These are phyloP conservation scores for Colletotrichum lupini DNA, from an alignment of 2,329 filamentous ascomycete species.

Conservation along the genomic window DNA sequence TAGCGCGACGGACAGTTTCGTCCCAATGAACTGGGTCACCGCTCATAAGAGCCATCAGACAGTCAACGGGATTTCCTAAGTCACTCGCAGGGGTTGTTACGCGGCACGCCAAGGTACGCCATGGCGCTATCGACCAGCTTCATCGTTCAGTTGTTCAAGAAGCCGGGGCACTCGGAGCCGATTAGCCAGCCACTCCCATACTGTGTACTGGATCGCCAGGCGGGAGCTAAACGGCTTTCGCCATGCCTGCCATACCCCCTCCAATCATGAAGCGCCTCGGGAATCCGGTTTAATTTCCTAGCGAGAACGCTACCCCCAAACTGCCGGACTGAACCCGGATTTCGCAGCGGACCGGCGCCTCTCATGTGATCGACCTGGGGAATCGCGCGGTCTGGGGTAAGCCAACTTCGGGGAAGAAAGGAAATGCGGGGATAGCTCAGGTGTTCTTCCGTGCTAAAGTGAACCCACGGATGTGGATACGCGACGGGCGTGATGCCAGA, in stretches of 20 bases:
- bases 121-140: background rate
- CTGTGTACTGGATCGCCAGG: background rate
- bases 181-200: background rate
- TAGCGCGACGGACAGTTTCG: background rate
- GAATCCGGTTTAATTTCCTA: conserved; percentile 21
- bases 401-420: background rate
- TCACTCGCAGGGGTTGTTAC: background rate
- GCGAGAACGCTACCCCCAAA: conserved; percentile 1
- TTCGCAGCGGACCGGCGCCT: background rate
- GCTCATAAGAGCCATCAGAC: background rate
- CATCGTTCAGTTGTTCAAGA: background rate
- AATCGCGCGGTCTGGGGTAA: conserved; percentile 28
- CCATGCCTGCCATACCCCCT: conserved; percentile 13
- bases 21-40: conserved; percentile 3
- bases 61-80: too few species aligned
- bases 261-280: conserved; percentile 29
- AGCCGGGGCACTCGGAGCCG: conserved; percentile 30
- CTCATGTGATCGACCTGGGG: conserved; percentile 28
- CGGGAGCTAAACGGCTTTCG: background rate
- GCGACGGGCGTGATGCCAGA: background rate
- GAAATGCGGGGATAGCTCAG: conserved; percentile 26
- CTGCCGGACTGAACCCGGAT: conserved; percentile 12
- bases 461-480: conserved; percentile 10
- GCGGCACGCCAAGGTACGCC: background rate
- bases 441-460: background rate